Base-by-base conservation (phyloP, 768 basidiomycete genomes). In the Termitomyces sp. region DNA sequence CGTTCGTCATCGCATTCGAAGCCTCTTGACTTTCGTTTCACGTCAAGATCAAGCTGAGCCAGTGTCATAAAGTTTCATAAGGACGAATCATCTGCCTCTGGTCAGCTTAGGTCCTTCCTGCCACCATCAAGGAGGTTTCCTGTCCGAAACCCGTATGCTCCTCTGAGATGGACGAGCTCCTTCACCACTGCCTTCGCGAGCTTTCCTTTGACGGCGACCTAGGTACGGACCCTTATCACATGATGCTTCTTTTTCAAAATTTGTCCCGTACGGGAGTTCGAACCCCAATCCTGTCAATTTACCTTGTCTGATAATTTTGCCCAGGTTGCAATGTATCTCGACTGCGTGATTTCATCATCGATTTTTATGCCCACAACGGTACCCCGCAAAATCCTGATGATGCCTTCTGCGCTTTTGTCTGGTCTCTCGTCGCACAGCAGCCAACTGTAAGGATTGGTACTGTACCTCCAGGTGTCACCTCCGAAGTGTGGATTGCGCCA, bases 191-290 rank as follows among this genome's bases (percentile, higher is more conserved):
- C 68, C 79, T 94, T 38, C 87, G 88, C 41, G 92, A 96, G 71
- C 78, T 96, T 33, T 85, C 94, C 5, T 95, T 94, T 72, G 93
- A 95, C 67, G 93, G 93, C 5, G 91, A 95, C 70, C 78, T 92
- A 46, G 93, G 93, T 95, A 71, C 77, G 88, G 82, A 57, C 56
- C 59, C 32, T 58, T 59, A 70, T 71, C 71, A 74, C 71, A 69
- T 72, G 73, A 73, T 71, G 54, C 40, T 32, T 41, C 35, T 47
- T 48, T 58, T 36, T 51, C 57, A 43, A 57, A 58, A 61, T 63
- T 62, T 55, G 50, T 55, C 54, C 51, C 48, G 53, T 63, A 62
- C 58, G 56, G 53, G 75, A 67, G 81, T 80, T 82, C 79, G 79
- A 81, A 75, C 65, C 78, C 77, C 73, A 58, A 56, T 57, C 26